These are phyloP conservation scores for Dalbergia cultrata DNA, from an alignment of 306 rosid genomes.

Conservation along the genomic window DNA sequence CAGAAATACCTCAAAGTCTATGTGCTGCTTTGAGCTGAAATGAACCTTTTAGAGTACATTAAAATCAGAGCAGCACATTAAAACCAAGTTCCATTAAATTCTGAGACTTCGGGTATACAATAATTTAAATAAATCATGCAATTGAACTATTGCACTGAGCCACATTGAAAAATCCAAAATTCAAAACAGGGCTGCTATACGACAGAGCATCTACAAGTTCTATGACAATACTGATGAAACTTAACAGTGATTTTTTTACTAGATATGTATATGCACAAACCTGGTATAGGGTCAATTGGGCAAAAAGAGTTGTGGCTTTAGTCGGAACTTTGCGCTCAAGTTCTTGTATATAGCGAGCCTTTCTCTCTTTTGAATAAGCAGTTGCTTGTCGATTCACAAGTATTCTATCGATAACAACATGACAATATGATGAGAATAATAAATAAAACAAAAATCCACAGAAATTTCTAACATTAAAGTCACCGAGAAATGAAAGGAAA, in stretches of 20 bases:
- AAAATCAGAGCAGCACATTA: neutral
- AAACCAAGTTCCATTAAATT: neutral
- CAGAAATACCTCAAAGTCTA: no score
- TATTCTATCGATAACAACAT: slow-evolving; percentile 61
- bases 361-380: slow-evolving; percentile 95
- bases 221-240: neutral
- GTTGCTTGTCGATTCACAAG: slow-evolving; percentile 94
- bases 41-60: no score
- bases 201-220: slow-evolving; percentile 5
- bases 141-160: slow-evolving; percentile 5
- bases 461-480: no score
- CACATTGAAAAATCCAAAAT: slow-evolving; percentile 21
- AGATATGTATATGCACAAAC: slow-evolving; percentile 52
- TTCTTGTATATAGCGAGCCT: slow-evolving; percentile 89
- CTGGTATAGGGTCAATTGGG: slow-evolving; percentile 91
- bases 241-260: no score
- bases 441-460: slow-evolving; percentile 39
- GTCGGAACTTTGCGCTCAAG: slow-evolving; percentile 95
- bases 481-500: slow-evolving; percentile 14
- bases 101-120: slow-evolving; percentile 4
- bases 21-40: no score
- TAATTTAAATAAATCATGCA: neutral
- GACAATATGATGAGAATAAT: slow-evolving; percentile 41
- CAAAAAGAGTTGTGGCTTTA: slow-evolving; percentile 93
- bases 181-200: neutral